These are phyloP conservation scores for Neoarthrinium moseri DNA, from an alignment of 2,329 filamentous ascomycete species.

Conservation along the genomic window DNA sequence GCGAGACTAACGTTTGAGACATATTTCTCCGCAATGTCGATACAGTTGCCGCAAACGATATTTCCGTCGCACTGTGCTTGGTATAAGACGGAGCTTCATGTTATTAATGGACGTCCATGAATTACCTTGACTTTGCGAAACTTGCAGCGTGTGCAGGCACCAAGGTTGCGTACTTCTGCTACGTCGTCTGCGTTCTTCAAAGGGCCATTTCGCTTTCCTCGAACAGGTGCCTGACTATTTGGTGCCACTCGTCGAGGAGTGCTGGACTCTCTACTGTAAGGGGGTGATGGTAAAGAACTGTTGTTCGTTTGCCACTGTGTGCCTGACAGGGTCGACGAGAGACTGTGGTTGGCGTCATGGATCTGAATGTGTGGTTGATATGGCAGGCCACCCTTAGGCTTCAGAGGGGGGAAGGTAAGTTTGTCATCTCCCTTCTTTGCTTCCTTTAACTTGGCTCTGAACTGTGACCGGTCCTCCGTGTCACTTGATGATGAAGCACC, in stretches of 20 bases:
- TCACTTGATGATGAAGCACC: conserved; percentile 25
- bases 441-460: conserved; percentile 16
- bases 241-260: background rate
- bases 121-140: conserved; percentile 47
- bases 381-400: conserved; percentile 17
- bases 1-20: conserved; percentile 15
- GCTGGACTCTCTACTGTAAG: conserved; percentile 13
- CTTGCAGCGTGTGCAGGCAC: conserved; percentile 48
- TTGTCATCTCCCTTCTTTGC: conserved; percentile 27
- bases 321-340: conserved; percentile 13
- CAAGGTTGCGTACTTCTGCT: conserved; percentile 46
- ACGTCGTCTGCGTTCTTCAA: conserved; percentile 39
- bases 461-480: conserved; percentile 4
- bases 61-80: conserved; percentile 35
- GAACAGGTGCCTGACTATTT: background rate
- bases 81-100: conserved; percentile 13
- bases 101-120: conserved; percentile 18
- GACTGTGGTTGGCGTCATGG: conserved; percentile 18
- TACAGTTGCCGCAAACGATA: conserved; percentile 27
- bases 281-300: conserved; percentile 20
- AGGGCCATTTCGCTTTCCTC: conserved; percentile 25
- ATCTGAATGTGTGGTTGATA: conserved; percentile 25
- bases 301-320: conserved; percentile 16
- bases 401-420: conserved; percentile 27
- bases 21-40: conserved; percentile 17